A percentile compares a stretch with the other conserved stretches of the same genome.
These are phyloP conservation scores for Ochromonas danica DNA, from an alignment of 108 stramenopile species.

Conservation along the genomic window DNA sequence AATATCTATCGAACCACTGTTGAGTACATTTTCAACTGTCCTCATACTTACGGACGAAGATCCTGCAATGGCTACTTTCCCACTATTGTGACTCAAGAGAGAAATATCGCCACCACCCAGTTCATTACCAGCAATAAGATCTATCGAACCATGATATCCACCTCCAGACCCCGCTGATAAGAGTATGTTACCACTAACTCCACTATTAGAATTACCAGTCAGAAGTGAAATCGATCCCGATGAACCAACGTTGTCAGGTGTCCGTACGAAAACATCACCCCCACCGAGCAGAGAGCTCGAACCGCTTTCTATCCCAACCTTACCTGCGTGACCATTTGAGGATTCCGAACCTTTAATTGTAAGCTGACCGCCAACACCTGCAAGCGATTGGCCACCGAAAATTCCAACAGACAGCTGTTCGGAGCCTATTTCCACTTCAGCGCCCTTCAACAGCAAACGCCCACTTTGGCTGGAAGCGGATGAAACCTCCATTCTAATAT, in stretches of 20 bases:
- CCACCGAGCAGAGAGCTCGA: slow-evolving; percentile 1
- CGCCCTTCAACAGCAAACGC: too few relatives aligned
- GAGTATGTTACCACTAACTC: slow-evolving; percentile 39
- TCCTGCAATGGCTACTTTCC: too few relatives aligned
- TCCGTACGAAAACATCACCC: slow-evolving; percentile 23
- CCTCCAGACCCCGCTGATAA: too few relatives aligned
- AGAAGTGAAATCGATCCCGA: slow-evolving; percentile 42
- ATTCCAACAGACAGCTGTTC: too few relatives aligned
- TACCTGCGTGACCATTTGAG: neutral
- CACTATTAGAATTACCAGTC: slow-evolving; percentile 34
- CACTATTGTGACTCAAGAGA: too few relatives aligned
- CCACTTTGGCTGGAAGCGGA: too few relatives aligned
- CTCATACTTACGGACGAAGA: too few relatives aligned
- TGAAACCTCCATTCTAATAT: neutral
- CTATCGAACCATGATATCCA: slow-evolving; percentile 1
- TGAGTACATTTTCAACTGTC: neutral
- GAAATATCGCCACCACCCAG: neutral
- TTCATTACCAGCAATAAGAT: neutral
- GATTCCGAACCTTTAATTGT: neutral
- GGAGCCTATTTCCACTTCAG: too few relatives aligned
- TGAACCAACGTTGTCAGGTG: slow-evolving; percentile 49
- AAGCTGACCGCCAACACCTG: too few relatives aligned
- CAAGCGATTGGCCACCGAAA: too few relatives aligned
- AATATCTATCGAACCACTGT: neutral
- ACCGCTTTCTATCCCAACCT: neutral